These are phyloP conservation scores for Pseudogymnoascus sp. DNA, from an alignment of 2,329 filamentous ascomycete genomes.

Conservation along the genomic window DNA sequence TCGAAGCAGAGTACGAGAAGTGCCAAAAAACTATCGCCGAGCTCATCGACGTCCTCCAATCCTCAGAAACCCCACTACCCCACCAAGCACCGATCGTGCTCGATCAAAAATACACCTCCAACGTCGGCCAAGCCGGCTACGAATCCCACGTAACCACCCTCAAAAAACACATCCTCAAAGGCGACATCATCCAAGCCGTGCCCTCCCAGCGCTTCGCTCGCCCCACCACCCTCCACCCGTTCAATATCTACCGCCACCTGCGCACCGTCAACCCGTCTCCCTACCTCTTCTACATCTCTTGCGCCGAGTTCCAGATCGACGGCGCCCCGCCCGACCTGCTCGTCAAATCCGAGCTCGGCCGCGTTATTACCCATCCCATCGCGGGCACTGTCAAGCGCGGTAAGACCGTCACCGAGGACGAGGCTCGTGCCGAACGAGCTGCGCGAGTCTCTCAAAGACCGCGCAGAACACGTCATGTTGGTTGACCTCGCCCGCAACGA, in stretches of 20 bases:
- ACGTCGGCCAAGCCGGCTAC: conserved; percentile 84
- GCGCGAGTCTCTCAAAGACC: conserved; percentile 77
- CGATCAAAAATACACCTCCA: conserved; percentile 78
- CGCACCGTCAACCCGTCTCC: conserved; percentile 97
- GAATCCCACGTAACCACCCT: conserved; percentile 79
- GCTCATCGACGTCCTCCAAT: conserved; percentile 65
- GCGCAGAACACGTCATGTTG: conserved; percentile 94
- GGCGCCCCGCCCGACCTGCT: conserved; percentile 92
- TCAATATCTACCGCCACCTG: conserved; percentile 95
- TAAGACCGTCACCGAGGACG: conserved; percentile 73
- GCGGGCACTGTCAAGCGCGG: conserved; percentile 91
- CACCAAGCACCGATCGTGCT: conserved; percentile 66
- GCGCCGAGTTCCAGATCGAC: conserved; percentile 86
- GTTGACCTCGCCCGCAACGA: conserved; percentile 95
- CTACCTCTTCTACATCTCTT: conserved; percentile 94
- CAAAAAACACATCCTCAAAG: conserved; percentile 83
- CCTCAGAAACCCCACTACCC: conserved; percentile 70
- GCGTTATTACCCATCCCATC: conserved; percentile 94
- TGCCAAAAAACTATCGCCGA: conserved; percentile 58
- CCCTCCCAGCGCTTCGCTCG: conserved; percentile 89
- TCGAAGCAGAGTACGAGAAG: conserved; percentile 64
- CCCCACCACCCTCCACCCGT: conserved; percentile 85
- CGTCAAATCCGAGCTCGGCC: conserved; percentile 79
- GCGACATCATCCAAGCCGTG: conserved; percentile 96
- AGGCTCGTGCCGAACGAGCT: conserved; percentile 70